Conservation (phyloP, 148 eudicot genomes). For the Fagopyrum tataricum region DNA sequence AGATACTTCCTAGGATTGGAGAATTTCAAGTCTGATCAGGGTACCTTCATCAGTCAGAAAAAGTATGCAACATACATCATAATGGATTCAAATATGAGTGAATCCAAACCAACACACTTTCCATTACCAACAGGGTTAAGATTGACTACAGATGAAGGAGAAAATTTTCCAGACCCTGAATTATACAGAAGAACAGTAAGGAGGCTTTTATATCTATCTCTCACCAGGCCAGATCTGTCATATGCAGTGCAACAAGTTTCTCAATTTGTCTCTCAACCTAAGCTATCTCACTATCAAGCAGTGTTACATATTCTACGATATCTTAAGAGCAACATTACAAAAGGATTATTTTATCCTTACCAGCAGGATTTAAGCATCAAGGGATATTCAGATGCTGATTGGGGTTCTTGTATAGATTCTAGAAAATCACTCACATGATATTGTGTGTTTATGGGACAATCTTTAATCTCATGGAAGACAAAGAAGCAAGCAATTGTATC, state of each 20-base stretch:
- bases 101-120: too few relatives aligned
- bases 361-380: too few relatives aligned
- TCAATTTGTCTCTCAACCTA: background rate
- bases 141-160: background rate
- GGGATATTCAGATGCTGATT: background rate
- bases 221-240: background rate
- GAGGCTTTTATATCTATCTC: background rate
- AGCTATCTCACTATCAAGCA: background rate
- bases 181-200: too few relatives aligned
- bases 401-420: background rate
- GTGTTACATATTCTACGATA: background rate
- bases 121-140: too few relatives aligned
- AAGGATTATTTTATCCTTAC: background rate
- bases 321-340: background rate
- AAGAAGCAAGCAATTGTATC: background rate
- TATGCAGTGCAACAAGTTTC: background rate
- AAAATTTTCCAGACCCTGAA: background rate
- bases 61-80: too few relatives aligned
- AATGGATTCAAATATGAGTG: too few relatives aligned
- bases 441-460: background rate
- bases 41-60: too few relatives aligned
- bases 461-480: background rate
- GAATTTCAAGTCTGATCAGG: too few relatives aligned
- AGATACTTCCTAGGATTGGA: too few relatives aligned
- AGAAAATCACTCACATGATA: background rate